Conservation (phyloP, 2,329 filamentous ascomycete genomes). For the Alternaria sp. region DNA sequence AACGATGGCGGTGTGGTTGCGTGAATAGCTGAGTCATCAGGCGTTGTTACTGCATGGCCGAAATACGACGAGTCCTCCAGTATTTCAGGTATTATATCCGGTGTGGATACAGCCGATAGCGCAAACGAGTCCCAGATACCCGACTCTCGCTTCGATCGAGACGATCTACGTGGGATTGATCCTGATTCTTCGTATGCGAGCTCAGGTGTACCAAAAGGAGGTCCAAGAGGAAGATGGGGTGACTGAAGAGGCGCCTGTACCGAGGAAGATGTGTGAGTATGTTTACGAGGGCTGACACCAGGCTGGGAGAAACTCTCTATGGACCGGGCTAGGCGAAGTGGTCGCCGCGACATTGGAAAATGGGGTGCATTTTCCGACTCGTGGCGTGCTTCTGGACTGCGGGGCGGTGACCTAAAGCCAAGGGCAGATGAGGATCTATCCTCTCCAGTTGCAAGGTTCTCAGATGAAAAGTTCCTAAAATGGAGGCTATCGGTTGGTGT, state of each 20-base stretch:
- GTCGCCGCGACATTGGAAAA: conserved; percentile 19
- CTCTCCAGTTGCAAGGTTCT: conserved; percentile 28
- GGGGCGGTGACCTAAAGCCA: conserved; percentile 31
- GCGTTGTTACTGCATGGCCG: conserved; percentile 54
- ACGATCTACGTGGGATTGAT: conserved; percentile 3
- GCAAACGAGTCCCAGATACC: conserved; percentile 44
- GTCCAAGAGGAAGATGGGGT: conserved; percentile 38
- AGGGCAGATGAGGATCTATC: conserved; percentile 27
- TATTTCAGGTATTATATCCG: conserved; percentile 36
- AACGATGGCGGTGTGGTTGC: conserved; percentile 51
- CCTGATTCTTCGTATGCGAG: conserved; percentile 10
- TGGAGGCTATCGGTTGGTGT: conserved; percentile 54
- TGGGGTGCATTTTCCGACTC: conserved; percentile 21
- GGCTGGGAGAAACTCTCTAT: conserved; percentile 66
- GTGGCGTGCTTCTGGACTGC: conserved; percentile 28
- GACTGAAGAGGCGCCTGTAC: conserved; percentile 52
- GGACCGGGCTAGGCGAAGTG: conserved; percentile 44
- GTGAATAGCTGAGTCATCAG: conserved; percentile 51
- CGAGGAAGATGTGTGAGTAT: conserved; percentile 50
- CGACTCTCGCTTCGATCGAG: conserved; percentile 40
- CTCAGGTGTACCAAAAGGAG: conserved; percentile 33
- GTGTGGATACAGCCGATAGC: conserved; percentile 26
- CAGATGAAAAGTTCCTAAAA: conserved; percentile 39
- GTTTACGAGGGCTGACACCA: conserved; percentile 52
- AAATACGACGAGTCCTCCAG: conserved; percentile 40